These are phyloP conservation scores for Beauveria scarabaeidicola DNA, from an alignment of 2,329 filamentous ascomycete species.

Conservation along the genomic window DNA sequence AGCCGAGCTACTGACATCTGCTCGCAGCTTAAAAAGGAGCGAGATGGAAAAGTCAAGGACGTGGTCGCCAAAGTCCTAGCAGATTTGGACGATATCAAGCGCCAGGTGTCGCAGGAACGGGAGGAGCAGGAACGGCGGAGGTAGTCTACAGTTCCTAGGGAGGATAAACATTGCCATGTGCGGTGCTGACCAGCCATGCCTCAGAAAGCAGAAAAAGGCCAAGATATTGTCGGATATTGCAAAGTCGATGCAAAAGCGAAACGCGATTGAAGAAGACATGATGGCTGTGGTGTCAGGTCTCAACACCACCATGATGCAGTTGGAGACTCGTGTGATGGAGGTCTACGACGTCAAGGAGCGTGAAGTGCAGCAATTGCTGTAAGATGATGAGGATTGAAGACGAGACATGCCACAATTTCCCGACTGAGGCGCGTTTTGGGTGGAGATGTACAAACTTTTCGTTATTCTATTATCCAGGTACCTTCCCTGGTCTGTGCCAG, in stretches of 20 bases:
- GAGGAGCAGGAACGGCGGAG: slow-evolving; percentile 18
- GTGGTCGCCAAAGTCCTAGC: slow-evolving; percentile 18
- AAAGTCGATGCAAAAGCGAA: neutral
- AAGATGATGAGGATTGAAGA: neutral
- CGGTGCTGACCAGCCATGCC: neutral
- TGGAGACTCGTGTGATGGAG: slow-evolving; percentile 23
- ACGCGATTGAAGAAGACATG: slow-evolving; percentile 4
- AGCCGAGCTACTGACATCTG: neutral
- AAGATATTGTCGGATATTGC: slow-evolving; percentile 1
- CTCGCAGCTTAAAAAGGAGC: slow-evolving; percentile 24
- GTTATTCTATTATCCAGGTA: neutral
- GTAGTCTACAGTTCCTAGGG: slow-evolving; percentile 12
- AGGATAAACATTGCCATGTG: too few relatives aligned
- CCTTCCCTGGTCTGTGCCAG: neutral
- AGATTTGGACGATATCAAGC: slow-evolving; percentile 19
- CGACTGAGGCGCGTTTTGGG: neutral
- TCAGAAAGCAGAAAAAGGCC: neutral
- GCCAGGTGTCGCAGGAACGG: slow-evolving; percentile 16
- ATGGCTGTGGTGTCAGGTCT: slow-evolving; percentile 9
- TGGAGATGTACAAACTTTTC: neutral
- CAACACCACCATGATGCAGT: slow-evolving; percentile 14
- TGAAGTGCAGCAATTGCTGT: slow-evolving; percentile 15
- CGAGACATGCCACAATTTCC: neutral
- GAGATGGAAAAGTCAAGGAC: slow-evolving; percentile 19
- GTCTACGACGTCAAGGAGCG: slow-evolving; percentile 21